Conservation (phyloP, 2,329 filamentous ascomycete species). For the Colletotrichum simmondsii region DNA sequence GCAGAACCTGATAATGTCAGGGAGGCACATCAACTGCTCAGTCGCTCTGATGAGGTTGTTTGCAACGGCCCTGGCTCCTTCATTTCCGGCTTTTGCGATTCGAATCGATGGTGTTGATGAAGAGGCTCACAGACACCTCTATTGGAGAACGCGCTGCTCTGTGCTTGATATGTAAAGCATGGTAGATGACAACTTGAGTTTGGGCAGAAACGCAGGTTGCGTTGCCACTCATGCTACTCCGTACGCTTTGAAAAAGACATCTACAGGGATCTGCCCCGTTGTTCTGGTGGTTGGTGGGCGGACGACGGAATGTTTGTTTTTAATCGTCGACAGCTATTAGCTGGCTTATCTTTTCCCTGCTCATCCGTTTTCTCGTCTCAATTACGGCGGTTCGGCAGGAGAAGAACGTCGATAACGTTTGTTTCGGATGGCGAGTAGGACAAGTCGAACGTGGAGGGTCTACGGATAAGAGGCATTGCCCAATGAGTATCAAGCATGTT, state of each 20-base stretch:
- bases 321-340: not conserved
- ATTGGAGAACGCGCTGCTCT: too few relatives aligned
- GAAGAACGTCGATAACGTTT: slow-evolving; percentile 4
- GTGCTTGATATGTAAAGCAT: too few relatives aligned
- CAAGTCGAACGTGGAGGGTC: not conserved
- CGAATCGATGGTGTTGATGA: not conserved
- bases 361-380: not conserved
- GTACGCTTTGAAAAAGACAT: not conserved
- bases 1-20: not conserved
- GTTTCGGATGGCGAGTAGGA: not conserved
- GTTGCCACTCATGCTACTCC: not conserved
- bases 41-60: too few relatives aligned
- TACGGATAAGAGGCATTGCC: slow-evolving; percentile 1
- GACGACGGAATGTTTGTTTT: slow-evolving; percentile 21
- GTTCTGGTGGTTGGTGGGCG: not conserved
- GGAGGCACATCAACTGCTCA: not conserved
- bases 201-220: not conserved
- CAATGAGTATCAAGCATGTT: slow-evolving; percentile 1
- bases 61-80: too few relatives aligned
- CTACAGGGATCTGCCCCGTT: slow-evolving; percentile 13
- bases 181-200: not conserved
- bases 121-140: not conserved
- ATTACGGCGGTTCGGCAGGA: not conserved
- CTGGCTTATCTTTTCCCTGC: not conserved
- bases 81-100: not conserved